Evolutionary conservation across 2,329 filamentous ascomycete species (phyloP), one percentile per base, ranked within the genome.

Genomic region (Claviceps spartinae): DNA sequence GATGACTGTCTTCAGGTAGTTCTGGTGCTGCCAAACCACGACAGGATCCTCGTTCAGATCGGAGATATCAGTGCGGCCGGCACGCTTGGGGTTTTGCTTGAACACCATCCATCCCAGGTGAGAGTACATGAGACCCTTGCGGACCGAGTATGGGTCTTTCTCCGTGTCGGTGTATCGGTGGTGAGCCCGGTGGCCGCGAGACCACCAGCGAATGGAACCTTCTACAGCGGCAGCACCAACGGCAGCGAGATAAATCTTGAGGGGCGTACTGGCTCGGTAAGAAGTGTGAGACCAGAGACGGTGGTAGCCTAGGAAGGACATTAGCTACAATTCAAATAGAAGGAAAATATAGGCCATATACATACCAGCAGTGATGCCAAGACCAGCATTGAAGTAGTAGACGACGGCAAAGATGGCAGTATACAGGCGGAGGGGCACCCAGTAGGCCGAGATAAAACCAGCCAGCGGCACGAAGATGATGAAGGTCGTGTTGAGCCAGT

Each of bases 161-260:
- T 90, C 86, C 63, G 88, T 94, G 66, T 94, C 88, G 73, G 88
- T 94, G 69, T 93, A 94, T 62, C 88, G 81, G 76, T 94, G 88
- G 69, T 94, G 88, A 62, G 87, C 85, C 60, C 88, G 83, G 73
- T 94, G 88, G 65, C 85, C 87, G 62, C 86, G 81, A 55, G 86
- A 82, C 88, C 88, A 94, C 88, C 88, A 94, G 68, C 88, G 78
- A 65, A 90, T 85, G 46, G 87, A 93, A 52, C 88, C 88, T 68
- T 94, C 81, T 52, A 91, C 86, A 58, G 88, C 86, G 70, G 87
- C 88, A 62, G 85, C 86, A 54, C 88, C 88, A 56, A 88, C 81
- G 48, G 83, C 83, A 54, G 87, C 87, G 57, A 94, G 81, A 72
- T 88, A 91, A 63, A 93, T 81, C 69, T 85, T 83, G 53, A 94